Percentiles rank a stretch among this genome's conserved stretches.
phyloP scores from a whole-genome alignment of 305 asterid genomes.

The Solanum chacoense region DNA sequence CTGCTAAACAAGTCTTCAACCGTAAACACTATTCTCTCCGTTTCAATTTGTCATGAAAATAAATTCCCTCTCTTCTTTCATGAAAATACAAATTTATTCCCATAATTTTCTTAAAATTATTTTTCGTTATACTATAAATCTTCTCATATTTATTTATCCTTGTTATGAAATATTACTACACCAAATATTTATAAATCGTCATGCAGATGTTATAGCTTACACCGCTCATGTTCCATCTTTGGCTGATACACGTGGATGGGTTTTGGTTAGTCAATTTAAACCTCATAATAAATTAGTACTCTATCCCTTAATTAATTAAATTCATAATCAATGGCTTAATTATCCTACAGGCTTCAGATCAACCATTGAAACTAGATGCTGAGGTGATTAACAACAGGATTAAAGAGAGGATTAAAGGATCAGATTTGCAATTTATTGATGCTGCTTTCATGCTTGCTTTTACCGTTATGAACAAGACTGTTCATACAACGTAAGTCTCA shows the following conservation, averaged over 20 bases:
- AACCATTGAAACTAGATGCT: neutral
- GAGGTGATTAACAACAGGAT: neutral
- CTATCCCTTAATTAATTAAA: neutral
- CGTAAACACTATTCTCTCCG: neutral
- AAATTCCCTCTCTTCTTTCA: too few relatives aligned
- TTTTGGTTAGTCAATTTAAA: neutral
- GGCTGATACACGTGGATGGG: neutral
- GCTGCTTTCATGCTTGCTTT: neutral
- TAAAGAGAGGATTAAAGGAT: neutral
- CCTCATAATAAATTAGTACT: neutral
- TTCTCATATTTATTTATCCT: too few relatives aligned
- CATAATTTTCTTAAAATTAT: too few relatives aligned
- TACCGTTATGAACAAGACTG: neutral
- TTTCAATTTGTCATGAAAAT: too few relatives aligned
- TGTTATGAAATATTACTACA: too few relatives aligned
- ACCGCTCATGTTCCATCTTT: neutral
- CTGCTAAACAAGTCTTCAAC: neutral
- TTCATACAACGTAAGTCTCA: neutral
- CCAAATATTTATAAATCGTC: neutral
- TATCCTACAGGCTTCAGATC: neutral
- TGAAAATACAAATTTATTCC: too few relatives aligned
- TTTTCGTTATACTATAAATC: too few relatives aligned
- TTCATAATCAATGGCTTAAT: neutral
- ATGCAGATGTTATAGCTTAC: neutral
- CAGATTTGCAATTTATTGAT: neutral